phyloP scores from a whole-genome alignment of 441 rosid genomes.

The Isatis lusitanica region DNA sequence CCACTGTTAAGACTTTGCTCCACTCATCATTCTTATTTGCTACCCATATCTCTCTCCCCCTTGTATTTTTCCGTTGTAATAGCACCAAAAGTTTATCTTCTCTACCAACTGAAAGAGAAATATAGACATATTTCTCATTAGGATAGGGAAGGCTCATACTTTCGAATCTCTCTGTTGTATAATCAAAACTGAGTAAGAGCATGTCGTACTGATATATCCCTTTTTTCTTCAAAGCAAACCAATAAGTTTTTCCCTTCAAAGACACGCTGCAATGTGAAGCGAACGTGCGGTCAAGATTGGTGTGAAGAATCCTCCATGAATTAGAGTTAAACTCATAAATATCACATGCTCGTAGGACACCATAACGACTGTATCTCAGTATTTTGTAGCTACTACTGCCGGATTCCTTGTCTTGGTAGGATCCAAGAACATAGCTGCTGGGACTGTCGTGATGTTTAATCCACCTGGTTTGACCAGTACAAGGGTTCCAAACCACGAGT shows the following conservation, averaged over 20 bases:
- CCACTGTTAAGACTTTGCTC: background rate
- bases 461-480: constrained; percentile 4
- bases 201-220: background rate
- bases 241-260: background rate
- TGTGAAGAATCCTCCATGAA: background rate
- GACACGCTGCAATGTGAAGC: background rate
- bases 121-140: too few species aligned
- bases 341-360: background rate
- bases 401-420: background rate
- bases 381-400: background rate
- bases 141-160: background rate
- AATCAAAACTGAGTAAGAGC: background rate
- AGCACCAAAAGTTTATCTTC: background rate
- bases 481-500: constrained; percentile 8
- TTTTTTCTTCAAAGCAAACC: background rate
- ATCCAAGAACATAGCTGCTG: background rate
- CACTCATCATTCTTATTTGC: background rate
- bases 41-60: background rate
- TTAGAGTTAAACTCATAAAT: background rate
- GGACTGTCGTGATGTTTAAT: background rate
- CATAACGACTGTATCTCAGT: background rate
- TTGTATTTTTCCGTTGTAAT: background rate
- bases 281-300: background rate
- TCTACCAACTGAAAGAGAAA: background rate
- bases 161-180: background rate